Evolutionary conservation across 805 yeast species (phyloP), one percentile per base, ranked within the genome.

Genomic region (Cyberlindnera mycetangii): DNA sequence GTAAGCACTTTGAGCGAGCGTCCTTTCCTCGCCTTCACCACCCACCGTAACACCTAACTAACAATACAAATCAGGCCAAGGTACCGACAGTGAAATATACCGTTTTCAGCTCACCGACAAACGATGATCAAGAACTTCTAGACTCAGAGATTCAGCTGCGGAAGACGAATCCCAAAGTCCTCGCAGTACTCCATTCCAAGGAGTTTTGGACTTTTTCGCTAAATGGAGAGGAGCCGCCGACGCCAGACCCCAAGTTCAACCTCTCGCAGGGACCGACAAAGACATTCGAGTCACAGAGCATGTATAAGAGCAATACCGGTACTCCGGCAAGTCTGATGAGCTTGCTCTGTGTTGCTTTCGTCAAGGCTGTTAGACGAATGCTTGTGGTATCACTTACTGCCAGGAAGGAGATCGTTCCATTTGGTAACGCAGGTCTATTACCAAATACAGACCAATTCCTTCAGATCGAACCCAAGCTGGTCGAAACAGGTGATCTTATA

Each of bases 351-450:
- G 69, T 76, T 2, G 69, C 77, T 9, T 74, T 78, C 36, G 52
- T 77, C 27, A 70, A 76, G 49, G 79, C 82, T 1, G 61, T 77
- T 21, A 69, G 75, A 52, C 70, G 70, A 52, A 63, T 64, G 48
- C 58, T 78, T 18, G 49, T 67, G 46, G 44, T 62, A 35, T 58
- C 65, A 50, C 40, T 69, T 31, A 50, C 70, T 25, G 21, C 67
- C 46, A 53, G 62, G n/a, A 60, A 61, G 34, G 61, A 61, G 34
- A 51, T 77, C 2, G 47, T 73, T 1, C 80, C 81, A 0, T 78
- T 76, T 59, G 81, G 82, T 2, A 75, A 74, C 47, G 64, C 78
- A 52, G 62, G 68, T 52, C 41, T 68, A 48, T 37, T 60, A 34
- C 54, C 61, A 31, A 54, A 57, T 45, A 37, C 48, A 37, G 59